Conservation (phyloP, 2,329 filamentous ascomycete species). For the Colletotrichum cordylinicola region DNA sequence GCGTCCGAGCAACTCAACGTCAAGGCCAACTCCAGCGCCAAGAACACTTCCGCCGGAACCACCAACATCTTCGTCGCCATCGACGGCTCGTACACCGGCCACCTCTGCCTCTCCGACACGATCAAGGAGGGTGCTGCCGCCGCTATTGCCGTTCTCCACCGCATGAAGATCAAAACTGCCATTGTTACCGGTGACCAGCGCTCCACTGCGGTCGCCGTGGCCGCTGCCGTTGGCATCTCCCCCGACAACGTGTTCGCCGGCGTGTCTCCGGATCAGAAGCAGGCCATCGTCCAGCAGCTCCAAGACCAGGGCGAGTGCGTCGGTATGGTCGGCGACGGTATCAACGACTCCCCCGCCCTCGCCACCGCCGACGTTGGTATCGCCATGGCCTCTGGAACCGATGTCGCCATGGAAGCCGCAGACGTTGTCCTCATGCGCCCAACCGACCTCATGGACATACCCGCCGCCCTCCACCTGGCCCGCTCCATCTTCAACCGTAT, state of each 20-base stretch:
- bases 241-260: constrained; percentile 79
- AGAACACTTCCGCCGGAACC: constrained; percentile 65
- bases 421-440: constrained; percentile 96
- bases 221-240: constrained; percentile 80
- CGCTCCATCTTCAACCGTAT: constrained; percentile 89
- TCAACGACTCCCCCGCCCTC: constrained; percentile 96
- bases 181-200: constrained; percentile 94
- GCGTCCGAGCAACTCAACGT: constrained; percentile 66
- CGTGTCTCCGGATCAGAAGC: constrained; percentile 92
- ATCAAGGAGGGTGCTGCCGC: constrained; percentile 88
- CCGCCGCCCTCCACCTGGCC: constrained; percentile 81
- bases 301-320: constrained; percentile 79
- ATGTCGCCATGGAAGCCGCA: constrained; percentile 97
- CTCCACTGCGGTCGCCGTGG: constrained; percentile 84
- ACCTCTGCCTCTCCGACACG: constrained; percentile 84
- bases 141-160: constrained; percentile 80
- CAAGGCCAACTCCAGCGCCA: constrained; percentile 39
- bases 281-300: constrained; percentile 79
- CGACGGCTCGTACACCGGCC: constrained; percentile 79
- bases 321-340: constrained; percentile 97
- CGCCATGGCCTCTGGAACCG: constrained; percentile 89
- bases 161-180: constrained; percentile 84
- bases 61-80: constrained; percentile 94
- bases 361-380: constrained; percentile 94
- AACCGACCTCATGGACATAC: constrained; percentile 91